Conservation (phyloP, 129 eudicot genomes). For the Gnaphalium uliginosum region DNA sequence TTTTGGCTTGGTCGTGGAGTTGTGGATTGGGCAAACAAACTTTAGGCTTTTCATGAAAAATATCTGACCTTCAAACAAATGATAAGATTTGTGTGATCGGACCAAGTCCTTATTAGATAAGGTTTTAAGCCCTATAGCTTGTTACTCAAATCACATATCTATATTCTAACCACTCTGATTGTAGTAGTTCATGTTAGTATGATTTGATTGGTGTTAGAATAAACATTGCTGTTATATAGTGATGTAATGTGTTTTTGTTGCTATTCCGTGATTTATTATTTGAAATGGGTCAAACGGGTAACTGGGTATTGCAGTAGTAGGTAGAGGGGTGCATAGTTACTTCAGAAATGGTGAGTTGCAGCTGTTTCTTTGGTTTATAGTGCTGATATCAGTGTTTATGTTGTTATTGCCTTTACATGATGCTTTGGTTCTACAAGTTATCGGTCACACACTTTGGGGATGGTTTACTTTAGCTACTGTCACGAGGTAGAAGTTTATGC, state of each 20-base stretch:
- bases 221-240: neutral
- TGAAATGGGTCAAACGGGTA: neutral
- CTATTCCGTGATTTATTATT: neutral
- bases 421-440: neutral
- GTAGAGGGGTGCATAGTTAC: neutral
- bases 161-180: neutral
- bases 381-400: neutral
- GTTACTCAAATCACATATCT: neutral
- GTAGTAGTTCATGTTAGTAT: neutral
- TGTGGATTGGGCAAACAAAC: neutral
- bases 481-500: neutral
- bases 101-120: neutral
- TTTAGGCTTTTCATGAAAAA: too few relatives aligned
- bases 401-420: neutral
- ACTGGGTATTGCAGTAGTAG: neutral
- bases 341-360: neutral
- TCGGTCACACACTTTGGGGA: neutral
- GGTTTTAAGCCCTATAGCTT: neutral
- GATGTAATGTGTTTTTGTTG: neutral
- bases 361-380: neutral
- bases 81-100: neutral
- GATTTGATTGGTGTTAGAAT: neutral
- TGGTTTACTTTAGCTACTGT: neutral
- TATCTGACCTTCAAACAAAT: neutral
- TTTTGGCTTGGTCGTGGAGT: neutral